Evolutionary conservation across 2,329 filamentous ascomycete genomes (phyloP).

Genomic region (Aspergillus nomiae): DNA sequence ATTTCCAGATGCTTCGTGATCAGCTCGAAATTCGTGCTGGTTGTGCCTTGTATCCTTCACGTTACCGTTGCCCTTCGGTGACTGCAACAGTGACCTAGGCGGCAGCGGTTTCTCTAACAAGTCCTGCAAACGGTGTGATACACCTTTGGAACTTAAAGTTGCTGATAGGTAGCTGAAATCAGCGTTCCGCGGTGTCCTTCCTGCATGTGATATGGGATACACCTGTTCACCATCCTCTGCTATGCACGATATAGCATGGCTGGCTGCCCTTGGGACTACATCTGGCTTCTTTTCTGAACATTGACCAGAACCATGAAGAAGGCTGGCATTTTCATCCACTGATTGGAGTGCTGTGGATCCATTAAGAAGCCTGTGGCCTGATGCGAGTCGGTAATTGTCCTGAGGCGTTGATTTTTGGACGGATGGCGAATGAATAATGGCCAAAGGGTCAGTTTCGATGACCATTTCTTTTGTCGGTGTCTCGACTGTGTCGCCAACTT

Average conservation of each 20-base stretch:
- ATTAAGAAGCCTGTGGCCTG: background rate
- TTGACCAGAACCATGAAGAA: conserved; percentile 2
- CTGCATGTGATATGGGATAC: background rate
- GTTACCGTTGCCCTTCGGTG: background rate
- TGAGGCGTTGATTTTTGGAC: background rate
- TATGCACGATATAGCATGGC: conserved; percentile 45
- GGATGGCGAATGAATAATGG: background rate
- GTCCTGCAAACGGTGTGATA: conserved; percentile 29
- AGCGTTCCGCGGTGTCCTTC: background rate
- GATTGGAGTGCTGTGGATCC: conserved; percentile 26
- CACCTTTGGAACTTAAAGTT: background rate
- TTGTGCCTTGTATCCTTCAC: background rate
- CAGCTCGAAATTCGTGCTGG: background rate
- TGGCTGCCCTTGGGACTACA: conserved; percentile 34
- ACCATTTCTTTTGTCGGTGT: conserved; percentile 44
- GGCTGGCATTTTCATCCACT: conserved; percentile 30
- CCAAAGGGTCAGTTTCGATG: background rate
- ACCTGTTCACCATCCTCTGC: conserved; percentile 53
- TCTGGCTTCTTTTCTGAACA: conserved; percentile 33
- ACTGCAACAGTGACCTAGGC: conserved; percentile 22
- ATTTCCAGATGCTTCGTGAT: background rate
- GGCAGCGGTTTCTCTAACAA: conserved; percentile 35
- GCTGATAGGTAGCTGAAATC: background rate
- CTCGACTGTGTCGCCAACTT: conserved; percentile 43
- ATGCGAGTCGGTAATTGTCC: background rate